Evolutionary conservation across 306 rosid genomes (phyloP).

Genomic region (Prunus salicina): DNA sequence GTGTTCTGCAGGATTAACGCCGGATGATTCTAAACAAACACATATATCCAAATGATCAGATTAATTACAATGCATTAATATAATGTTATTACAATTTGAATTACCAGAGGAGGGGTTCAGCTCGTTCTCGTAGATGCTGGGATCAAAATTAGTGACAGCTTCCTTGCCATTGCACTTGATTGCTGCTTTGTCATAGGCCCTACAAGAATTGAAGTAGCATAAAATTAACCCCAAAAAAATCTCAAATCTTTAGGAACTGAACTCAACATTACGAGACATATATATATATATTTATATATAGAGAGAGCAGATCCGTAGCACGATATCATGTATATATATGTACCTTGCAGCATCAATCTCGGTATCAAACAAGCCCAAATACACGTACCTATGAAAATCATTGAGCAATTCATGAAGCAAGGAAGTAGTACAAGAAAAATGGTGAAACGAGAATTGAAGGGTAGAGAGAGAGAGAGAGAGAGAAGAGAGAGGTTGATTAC

Average conservation of each 20-base stretch:
- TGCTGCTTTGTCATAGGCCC: constrained; percentile 99
- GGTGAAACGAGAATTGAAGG: neutral
- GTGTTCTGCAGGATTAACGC: constrained; percentile 22
- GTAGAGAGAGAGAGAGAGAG: too few relatives aligned
- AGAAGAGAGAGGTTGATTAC: constrained; percentile 29
- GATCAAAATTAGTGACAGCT: constrained; percentile 96
- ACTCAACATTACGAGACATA: too few relatives aligned
- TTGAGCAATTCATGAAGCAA: neutral
- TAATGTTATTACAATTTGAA: neutral
- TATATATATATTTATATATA: neutral
- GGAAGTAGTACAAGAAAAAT: neutral
- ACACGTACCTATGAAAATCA: constrained; percentile 69
- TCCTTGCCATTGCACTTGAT: constrained; percentile 97
- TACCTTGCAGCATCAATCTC: constrained; percentile 98
- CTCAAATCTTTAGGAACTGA: neutral
- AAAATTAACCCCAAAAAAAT: neutral
- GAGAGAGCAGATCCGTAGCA: too few relatives aligned
- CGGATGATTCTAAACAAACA: constrained; percentile 9
- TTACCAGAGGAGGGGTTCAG: constrained; percentile 69
- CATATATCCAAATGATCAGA: neutral
- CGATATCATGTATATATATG: neutral
- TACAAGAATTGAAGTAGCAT: constrained; percentile 19
- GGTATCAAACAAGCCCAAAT: constrained; percentile 90
- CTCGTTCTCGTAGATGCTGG: constrained; percentile 81
- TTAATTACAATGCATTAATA: neutral